A percentile compares a stretch with the other conserved stretches of the same genome.
Evolutionary conservation across 1,284 basidiomycete species (phyloP).

Genomic region (Fomitopsis palustris): DNA sequence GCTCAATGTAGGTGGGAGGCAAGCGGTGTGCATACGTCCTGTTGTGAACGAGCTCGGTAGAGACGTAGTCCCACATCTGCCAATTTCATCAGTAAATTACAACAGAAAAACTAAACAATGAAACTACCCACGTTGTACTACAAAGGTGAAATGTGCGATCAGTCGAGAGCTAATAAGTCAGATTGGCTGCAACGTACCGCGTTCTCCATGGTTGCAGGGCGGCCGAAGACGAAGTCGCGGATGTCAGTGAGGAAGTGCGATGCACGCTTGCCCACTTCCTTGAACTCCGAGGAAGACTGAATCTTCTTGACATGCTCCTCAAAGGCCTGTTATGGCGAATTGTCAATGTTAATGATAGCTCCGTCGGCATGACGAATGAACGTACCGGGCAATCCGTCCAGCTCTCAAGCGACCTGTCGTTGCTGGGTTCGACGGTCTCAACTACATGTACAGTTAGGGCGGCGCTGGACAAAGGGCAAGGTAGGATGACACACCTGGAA

Average conservation of each 20-base stretch:
- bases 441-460: slow-evolving; percentile 35
- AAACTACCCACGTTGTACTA: slow-evolving; percentile 61
- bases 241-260: slow-evolving; percentile 63
- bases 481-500: slow-evolving; percentile 52
- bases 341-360: neutral
- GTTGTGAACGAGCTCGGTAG: slow-evolving; percentile 76
- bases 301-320: slow-evolving; percentile 57
- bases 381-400: slow-evolving; percentile 80
- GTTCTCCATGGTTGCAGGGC: slow-evolving; percentile 65
- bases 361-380: slow-evolving; percentile 3
- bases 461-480: neutral
- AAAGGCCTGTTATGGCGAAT: slow-evolving; percentile 43
- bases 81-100: neutral
- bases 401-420: slow-evolving; percentile 80
- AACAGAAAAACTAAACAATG: neutral
- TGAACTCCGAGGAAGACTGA: slow-evolving; percentile 62
- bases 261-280: slow-evolving; percentile 50
- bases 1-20: slow-evolving; percentile 64
- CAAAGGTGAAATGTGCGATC: neutral
- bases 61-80: slow-evolving; percentile 75
- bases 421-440: slow-evolving; percentile 78
- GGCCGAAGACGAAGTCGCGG: slow-evolving; percentile 66
- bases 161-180: slow-evolving; percentile 4
- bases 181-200: slow-evolving; percentile 41
- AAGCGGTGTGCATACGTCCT: slow-evolving; percentile 71